phyloP scores from a whole-genome alignment of 192 early-diverging fungal species.

The Funneliformis geosporum region DNA sequence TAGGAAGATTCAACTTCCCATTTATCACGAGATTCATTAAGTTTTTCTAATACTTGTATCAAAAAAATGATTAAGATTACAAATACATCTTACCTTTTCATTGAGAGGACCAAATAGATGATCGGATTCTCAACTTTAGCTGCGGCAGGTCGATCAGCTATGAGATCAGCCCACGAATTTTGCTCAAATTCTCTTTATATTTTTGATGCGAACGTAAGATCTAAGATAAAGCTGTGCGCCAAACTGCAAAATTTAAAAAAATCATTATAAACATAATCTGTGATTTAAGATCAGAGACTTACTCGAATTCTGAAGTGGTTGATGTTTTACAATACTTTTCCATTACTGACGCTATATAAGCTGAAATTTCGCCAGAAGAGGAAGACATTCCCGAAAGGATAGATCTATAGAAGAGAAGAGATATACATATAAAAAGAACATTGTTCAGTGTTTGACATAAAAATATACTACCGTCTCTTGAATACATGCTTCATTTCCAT shows the following conservation, averaged over 20 bases:
- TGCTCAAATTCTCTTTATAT: constrained; percentile 30
- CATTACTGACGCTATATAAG: constrained; percentile 28
- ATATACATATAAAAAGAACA: constrained; percentile 5
- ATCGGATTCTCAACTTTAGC: constrained; percentile 25
- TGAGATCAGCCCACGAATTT: constrained; percentile 27
- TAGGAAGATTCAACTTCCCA: too few relatives aligned
- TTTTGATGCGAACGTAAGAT: constrained; percentile 28
- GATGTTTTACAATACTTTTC: constrained; percentile 29
- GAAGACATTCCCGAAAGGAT: background rate
- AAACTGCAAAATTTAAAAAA: constrained; percentile 28
- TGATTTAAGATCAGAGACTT: constrained; percentile 29
- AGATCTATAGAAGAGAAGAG: background rate
- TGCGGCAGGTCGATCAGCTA: constrained; percentile 31
- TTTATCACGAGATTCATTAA: constrained; percentile 21
- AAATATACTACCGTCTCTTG: background rate
- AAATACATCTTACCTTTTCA: constrained; percentile 16
- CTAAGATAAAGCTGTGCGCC: constrained; percentile 24
- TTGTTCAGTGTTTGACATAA: background rate
- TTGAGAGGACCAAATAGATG: constrained; percentile 28
- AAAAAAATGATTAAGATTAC: constrained; percentile 18
- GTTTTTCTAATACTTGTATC: constrained; percentile 15
- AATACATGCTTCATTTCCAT: too few relatives aligned
- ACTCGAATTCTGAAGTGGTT: constrained; percentile 33
- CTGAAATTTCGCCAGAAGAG: background rate
- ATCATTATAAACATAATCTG: constrained; percentile 1